Conservation (phyloP, 768 basidiomycete species). For the Phylloporus arenicola region DNA sequence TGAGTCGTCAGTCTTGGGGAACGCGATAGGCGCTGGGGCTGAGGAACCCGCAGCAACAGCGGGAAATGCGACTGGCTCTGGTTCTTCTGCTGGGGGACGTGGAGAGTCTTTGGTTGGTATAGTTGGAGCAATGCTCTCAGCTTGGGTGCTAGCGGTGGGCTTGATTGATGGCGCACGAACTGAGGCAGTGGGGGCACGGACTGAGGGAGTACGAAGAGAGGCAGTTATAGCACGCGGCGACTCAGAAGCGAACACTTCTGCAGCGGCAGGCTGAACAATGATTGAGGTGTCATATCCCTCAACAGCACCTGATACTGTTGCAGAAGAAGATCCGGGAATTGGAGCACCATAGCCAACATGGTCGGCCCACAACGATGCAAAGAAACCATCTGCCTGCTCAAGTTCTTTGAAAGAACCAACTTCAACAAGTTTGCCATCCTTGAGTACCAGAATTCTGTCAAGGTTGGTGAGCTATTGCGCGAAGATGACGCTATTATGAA, state of each 20-base stretch:
- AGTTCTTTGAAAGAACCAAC: constrained; percentile 76
- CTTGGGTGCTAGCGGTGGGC: constrained; percentile 17
- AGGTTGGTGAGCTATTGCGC: neutral
- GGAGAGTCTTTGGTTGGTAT: constrained; percentile 26
- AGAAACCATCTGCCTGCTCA: constrained; percentile 62
- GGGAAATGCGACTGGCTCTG: constrained; percentile 8
- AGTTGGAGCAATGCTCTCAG: constrained; percentile 24
- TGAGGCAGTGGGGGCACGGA: constrained; percentile 13
- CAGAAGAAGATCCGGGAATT: constrained; percentile 29
- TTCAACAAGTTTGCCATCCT: constrained; percentile 85
- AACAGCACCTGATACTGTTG: constrained; percentile 19
- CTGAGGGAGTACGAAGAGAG: constrained; percentile 16
- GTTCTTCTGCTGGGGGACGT: constrained; percentile 22
- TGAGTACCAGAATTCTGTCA: constrained; percentile 80
- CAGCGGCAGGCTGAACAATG: constrained; percentile 11
- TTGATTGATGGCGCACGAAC: constrained; percentile 20
- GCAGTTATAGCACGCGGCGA: constrained; percentile 13
- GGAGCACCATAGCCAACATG: constrained; percentile 59
- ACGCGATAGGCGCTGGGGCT: constrained; percentile 32
- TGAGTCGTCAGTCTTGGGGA: constrained; percentile 37
- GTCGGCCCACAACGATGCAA: constrained; percentile 86
- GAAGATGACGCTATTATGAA: neutral
- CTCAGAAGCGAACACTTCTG: constrained; percentile 2
- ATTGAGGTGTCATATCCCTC: constrained; percentile 25
- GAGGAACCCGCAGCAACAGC: constrained; percentile 27